Conservation (phyloP, 495 filamentous ascomycete species). For the Xylaria palmicola region DNA sequence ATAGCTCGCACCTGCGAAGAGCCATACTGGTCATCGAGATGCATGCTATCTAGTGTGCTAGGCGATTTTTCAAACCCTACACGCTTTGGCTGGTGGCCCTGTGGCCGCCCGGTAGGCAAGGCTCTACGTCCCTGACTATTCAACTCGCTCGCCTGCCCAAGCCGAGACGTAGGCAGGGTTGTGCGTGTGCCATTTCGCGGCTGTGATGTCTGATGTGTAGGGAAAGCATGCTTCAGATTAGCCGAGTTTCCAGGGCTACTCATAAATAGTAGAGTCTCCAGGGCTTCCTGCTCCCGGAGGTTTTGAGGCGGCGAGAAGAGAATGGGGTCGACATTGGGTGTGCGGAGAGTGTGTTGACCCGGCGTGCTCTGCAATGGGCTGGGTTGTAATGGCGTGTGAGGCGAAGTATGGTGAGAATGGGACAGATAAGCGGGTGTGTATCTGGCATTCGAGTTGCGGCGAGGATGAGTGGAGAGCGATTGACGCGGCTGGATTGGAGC, state of each 20-base stretch:
- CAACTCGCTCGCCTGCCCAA: constrained; percentile 19
- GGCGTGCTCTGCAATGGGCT: constrained; percentile 35
- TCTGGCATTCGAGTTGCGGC: constrained; percentile 39
- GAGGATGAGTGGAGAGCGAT: constrained; percentile 27
- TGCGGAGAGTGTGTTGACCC: constrained; percentile 36
- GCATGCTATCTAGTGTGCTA: constrained; percentile 35
- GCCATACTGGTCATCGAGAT: constrained; percentile 42
- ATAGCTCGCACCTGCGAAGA: constrained; percentile 38
- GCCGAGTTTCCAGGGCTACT: constrained; percentile 77
- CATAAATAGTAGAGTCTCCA: constrained; percentile 85
- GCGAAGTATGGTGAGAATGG: constrained; percentile 36
- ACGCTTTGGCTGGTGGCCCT: constrained; percentile 39
- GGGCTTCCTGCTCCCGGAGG: constrained; percentile 77
- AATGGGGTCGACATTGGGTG: constrained; percentile 63
- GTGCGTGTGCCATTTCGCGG: constrained; percentile 30
- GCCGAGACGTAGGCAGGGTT: constrained; percentile 38
- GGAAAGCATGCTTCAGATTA: constrained; percentile 52
- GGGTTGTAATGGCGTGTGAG: constrained; percentile 40
- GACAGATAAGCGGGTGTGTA: constrained; percentile 40
- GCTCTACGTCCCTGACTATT: constrained; percentile 40
- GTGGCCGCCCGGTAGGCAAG: constrained; percentile 43
- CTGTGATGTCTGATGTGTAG: constrained; percentile 25
- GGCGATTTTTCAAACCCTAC: constrained; percentile 49
- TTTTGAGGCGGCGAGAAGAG: constrained; percentile 49
- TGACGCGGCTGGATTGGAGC: constrained; percentile 55